Evolutionary conservation across 164 flowering plant genomes (phyloP).

Genomic region (Macadamia integrifolia): DNA sequence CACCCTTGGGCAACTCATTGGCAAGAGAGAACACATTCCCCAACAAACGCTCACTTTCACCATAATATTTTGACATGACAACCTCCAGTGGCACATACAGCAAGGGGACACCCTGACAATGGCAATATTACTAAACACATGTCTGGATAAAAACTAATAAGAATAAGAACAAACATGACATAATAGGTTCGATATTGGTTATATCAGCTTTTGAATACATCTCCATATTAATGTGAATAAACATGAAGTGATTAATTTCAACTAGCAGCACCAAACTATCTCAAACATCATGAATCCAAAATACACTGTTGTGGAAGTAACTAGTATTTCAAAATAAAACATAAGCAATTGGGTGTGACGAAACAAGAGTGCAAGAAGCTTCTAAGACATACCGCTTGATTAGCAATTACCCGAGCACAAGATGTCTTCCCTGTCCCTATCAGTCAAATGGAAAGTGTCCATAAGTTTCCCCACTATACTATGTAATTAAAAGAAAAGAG

Average conservation of each 20-base stretch:
- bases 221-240: background rate
- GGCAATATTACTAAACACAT: background rate
- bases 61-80: constrained; percentile 90
- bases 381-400: constrained; percentile 63
- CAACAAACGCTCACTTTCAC: constrained; percentile 85
- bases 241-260: background rate
- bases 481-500: background rate
- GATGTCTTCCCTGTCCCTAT: constrained; percentile 98
- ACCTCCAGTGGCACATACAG: constrained; percentile 81
- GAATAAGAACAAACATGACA: background rate
- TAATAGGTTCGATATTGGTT: background rate
- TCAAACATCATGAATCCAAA: too few species aligned
- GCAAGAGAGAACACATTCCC: constrained; percentile 92
- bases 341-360: background rate
- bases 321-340: too few species aligned
- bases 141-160: background rate
- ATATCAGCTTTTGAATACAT: background rate
- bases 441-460: constrained; percentile 8
- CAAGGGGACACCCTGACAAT: constrained; percentile 77
- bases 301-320: too few species aligned
- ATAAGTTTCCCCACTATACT: background rate
- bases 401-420: constrained; percentile 94
- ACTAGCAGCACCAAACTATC: background rate
- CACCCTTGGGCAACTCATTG: constrained; percentile 69
- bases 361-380: background rate